These are phyloP conservation scores for Monosporascus sp. DNA, from an alignment of 2,329 filamentous ascomycete genomes.

Conservation along the genomic window DNA sequence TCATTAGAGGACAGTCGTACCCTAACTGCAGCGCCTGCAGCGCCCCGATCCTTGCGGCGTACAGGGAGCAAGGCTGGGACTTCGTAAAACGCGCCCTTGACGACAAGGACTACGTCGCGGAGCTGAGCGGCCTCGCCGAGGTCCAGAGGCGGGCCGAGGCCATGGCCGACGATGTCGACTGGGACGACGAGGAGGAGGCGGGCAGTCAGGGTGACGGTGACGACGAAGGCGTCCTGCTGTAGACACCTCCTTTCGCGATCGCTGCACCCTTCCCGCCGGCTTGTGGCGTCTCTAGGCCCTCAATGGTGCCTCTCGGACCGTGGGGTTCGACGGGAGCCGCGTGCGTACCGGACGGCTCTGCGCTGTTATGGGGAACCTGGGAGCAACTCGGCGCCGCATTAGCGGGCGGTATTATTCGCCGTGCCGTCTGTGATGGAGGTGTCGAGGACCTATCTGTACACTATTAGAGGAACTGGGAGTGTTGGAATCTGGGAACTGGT, in stretches of 20 bases:
- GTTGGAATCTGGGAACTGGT: no score
- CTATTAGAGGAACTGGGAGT: no score
- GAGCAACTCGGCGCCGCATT: no score
- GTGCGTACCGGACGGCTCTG: no score
- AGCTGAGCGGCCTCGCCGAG: constrained; percentile 45
- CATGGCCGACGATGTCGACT: constrained; percentile 24
- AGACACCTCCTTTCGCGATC: constrained; percentile 5
- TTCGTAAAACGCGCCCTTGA: constrained; percentile 72
- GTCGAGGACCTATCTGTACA: no score
- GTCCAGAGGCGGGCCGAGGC: constrained; percentile 27
- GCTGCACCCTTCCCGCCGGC: constrained; percentile 13
- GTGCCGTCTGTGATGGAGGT: no score
- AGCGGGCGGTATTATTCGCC: no score
- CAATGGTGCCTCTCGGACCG: no score
- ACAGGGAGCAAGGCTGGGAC: constrained; percentile 63
- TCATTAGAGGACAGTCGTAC: constrained; percentile 70
- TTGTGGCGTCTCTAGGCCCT: no score
- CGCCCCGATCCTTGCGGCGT: constrained; percentile 61
- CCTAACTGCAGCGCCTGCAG: constrained; percentile 80
- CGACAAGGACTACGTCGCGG: constrained; percentile 73
- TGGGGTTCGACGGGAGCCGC: no score
- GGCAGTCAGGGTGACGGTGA: constrained; percentile 19
- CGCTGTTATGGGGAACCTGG: no score
- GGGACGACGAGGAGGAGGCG: constrained; percentile 26
- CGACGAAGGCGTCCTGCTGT: constrained; percentile 29